Evolutionary conservation across 331 rosid species (phyloP).

Genomic region (Malus hybrid): DNA sequence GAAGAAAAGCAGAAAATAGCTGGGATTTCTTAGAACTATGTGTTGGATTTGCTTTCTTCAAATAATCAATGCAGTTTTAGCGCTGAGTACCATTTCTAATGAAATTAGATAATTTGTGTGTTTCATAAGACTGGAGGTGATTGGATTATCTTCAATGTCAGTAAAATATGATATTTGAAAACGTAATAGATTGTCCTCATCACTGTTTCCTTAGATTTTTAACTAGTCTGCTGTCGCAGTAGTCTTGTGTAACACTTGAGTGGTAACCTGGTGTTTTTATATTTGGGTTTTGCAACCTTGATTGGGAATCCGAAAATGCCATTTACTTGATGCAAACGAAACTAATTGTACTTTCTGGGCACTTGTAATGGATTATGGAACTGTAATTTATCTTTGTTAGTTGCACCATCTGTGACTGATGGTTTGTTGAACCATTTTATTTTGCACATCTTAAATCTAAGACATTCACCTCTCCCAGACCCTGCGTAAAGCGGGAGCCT

Average conservation of each 20-base stretch:
- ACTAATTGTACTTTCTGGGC: not conserved
- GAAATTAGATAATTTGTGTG: not conserved
- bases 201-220: not conserved
- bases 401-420: not conserved
- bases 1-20: not conserved
- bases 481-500: too few relatives aligned
- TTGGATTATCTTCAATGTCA: not conserved
- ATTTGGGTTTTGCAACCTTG: not conserved
- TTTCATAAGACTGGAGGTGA: not conserved
- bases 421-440: not conserved
- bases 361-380: too few relatives aligned
- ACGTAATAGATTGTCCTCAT: not conserved
- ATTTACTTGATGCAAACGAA: not conserved
- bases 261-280: not conserved
- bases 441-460: constrained; percentile 1
- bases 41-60: not conserved
- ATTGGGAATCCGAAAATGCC: not conserved
- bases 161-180: not conserved
- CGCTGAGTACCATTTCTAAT: not conserved
- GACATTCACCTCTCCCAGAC: too few relatives aligned
- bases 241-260: not conserved
- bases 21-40: not conserved
- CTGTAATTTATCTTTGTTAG: not conserved
- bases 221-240: not conserved
- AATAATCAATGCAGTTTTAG: not conserved